These are phyloP conservation scores for Trichoderma citrinoviride DNA, from an alignment of 2,329 filamentous ascomycete species.

Conservation along the genomic window DNA sequence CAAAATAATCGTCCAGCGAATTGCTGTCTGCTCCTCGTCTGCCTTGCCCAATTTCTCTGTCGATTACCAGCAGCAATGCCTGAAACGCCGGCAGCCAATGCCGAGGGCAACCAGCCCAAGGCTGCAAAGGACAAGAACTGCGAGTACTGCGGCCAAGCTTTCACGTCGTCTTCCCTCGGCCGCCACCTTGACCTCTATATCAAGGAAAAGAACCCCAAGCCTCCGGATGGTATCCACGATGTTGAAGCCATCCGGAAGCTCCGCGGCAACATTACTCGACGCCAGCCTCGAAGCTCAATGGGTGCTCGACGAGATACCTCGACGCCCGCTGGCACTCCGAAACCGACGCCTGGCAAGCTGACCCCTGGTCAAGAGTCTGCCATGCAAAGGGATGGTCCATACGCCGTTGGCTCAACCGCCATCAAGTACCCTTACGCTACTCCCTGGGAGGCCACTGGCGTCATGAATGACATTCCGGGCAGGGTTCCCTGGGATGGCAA, in stretches of 20 bases:
- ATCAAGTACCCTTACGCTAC: conserved; percentile 57
- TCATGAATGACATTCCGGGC: conserved; percentile 69
- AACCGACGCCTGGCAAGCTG: conserved; percentile 41
- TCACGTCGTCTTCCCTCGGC: conserved; percentile 90
- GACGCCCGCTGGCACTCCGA: conserved; percentile 55
- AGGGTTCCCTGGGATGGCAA: conserved; percentile 36
- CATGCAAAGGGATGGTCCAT: conserved; percentile 43
- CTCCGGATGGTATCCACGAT: conserved; percentile 81
- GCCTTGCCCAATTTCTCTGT: conserved; percentile 3
- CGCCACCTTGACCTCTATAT: conserved; percentile 94
- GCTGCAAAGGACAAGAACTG: conserved; percentile 82
- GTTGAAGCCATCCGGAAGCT: conserved; percentile 84
- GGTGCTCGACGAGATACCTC: conserved; percentile 57
- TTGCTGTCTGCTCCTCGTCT: background rate
- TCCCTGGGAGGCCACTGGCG: conserved; percentile 73
- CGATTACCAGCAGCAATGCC: conserved; percentile 32
- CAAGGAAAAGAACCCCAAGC: conserved; percentile 87
- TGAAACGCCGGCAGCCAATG: conserved; percentile 34
- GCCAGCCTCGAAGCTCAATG: conserved; percentile 70
- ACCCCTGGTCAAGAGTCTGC: conserved; percentile 41
- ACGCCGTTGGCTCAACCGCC: conserved; percentile 46
- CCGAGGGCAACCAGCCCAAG: conserved; percentile 42
- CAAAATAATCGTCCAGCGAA: background rate
- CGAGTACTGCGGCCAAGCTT: conserved; percentile 82
- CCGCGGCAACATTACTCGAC: conserved; percentile 79